A percentile compares a stretch with the other conserved stretches of the same genome.
phyloP scores from a whole-genome alignment of 2,329 filamentous ascomycete species.

The Pochonia chlamydosporia region DNA sequence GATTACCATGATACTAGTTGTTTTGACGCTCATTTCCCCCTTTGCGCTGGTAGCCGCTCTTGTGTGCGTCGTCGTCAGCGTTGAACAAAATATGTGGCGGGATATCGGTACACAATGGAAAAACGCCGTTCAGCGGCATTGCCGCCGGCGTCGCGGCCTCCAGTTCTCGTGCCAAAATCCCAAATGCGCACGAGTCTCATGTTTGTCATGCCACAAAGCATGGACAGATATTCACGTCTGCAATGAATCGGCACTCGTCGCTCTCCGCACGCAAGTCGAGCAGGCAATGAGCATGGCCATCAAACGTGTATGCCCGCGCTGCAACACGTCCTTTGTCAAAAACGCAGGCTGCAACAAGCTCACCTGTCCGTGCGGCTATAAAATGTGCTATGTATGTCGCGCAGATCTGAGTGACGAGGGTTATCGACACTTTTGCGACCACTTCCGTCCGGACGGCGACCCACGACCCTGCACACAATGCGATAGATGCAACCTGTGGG shows the following conservation, averaged over 20 bases:
- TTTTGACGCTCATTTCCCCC: constrained; percentile 52
- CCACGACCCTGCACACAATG: constrained; percentile 69
- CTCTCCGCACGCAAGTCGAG: constrained; percentile 84
- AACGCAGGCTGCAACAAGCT: constrained; percentile 94
- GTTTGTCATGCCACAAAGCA: constrained; percentile 71
- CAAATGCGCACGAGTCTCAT: constrained; percentile 64
- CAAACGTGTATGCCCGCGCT: constrained; percentile 90
- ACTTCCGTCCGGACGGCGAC: constrained; percentile 80
- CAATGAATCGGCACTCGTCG: constrained; percentile 75
- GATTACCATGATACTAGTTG: constrained; percentile 45
- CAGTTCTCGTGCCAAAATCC: constrained; percentile 73
- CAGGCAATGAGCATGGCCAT: constrained; percentile 89
- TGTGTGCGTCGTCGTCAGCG: constrained; percentile 36
- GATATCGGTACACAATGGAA: constrained; percentile 43
- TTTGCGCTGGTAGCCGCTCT: constrained; percentile 43
- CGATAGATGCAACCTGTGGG: constrained; percentile 72
- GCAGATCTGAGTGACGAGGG: constrained; percentile 68
- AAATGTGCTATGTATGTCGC: constrained; percentile 97
- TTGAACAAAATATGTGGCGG: constrained; percentile 35
- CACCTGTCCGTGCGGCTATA: constrained; percentile 90
- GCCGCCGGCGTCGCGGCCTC: constrained; percentile 64
- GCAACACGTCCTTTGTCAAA: constrained; percentile 90
- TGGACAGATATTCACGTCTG: constrained; percentile 90
- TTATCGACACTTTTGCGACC: constrained; percentile 92
- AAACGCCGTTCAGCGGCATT: constrained; percentile 59